Evolutionary conservation across 768 basidiomycete species (phyloP).

Genomic region (Kwoniella newhampshirensis): DNA sequence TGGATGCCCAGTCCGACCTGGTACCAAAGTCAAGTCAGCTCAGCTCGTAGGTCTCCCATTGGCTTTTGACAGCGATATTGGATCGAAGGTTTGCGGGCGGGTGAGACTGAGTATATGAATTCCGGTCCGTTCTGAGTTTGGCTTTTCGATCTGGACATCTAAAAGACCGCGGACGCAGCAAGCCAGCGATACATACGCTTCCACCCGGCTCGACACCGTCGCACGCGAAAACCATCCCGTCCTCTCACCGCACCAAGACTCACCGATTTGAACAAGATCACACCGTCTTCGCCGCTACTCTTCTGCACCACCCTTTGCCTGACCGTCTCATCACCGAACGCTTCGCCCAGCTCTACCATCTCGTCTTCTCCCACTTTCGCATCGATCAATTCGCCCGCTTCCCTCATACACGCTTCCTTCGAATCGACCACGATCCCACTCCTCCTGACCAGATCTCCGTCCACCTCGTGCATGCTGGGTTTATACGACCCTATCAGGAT

Average conservation of each 20-base stretch:
- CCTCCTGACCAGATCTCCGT: slow-evolving; percentile 61
- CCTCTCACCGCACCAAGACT: slow-evolving; percentile 12
- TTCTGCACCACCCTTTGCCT: slow-evolving; percentile 23
- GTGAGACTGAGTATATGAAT: no score
- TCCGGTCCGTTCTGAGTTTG: no score
- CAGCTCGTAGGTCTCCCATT: no score
- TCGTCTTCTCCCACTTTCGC: slow-evolving; percentile 55
- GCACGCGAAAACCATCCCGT: no score
- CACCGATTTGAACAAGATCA: slow-evolving; percentile 85
- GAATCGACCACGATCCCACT: slow-evolving; percentile 72
- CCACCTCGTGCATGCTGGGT: slow-evolving; percentile 76
- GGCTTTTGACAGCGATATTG: no score
- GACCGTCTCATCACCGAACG: slow-evolving; percentile 52
- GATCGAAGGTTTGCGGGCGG: no score
- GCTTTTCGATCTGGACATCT: no score
- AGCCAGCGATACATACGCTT: no score
- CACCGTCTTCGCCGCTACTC: slow-evolving; percentile 54
- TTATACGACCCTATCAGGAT: slow-evolving; percentile 81
- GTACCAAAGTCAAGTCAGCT: slow-evolving; percentile 7
- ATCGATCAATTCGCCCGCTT: slow-evolving; percentile 79
- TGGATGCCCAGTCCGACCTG: slow-evolving; percentile 74
- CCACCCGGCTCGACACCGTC: no score
- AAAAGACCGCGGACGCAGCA: no score
- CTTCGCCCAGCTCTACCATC: slow-evolving; percentile 70
- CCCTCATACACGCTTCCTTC: slow-evolving; percentile 64